Evolutionary conservation across 441 rosid genomes (phyloP).

Genomic region (Populus hybrid): DNA sequence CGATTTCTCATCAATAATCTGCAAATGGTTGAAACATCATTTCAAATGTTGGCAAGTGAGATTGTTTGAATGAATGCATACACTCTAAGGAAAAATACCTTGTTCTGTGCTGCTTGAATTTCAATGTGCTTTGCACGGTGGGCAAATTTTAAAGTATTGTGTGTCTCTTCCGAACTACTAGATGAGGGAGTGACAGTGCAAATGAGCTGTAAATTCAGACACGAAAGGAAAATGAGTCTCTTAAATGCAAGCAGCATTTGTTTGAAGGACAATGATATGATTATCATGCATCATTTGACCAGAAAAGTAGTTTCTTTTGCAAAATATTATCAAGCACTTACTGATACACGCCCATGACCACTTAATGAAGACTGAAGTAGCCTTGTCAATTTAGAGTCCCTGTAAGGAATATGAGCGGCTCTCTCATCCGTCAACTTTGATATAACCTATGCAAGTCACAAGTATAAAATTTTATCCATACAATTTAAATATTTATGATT

Average conservation of each 20-base stretch:
- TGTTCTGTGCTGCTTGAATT: constrained; percentile 90
- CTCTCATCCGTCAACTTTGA: constrained; percentile 95
- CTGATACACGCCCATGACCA: constrained; percentile 99
- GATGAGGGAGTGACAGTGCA: constrained; percentile 99
- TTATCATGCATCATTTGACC: background rate
- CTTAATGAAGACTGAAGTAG: constrained; percentile 97
- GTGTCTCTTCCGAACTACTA: constrained; percentile 96
- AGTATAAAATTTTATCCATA: constrained; percentile 8
- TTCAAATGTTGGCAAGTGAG: constrained; percentile 10
- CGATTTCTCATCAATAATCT: constrained; percentile 99
- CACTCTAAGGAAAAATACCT: constrained; percentile 43
- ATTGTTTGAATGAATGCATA: background rate
- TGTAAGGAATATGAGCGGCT: constrained; percentile 92
- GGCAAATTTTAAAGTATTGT: constrained; percentile 96
- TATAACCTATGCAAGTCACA: constrained; percentile 64
- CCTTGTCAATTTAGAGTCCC: constrained; percentile 98
- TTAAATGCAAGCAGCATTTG: background rate
- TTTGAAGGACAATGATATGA: background rate
- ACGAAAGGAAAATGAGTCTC: constrained; percentile 4
- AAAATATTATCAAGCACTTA: constrained; percentile 52
- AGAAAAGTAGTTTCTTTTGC: background rate
- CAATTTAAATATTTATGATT: background rate
- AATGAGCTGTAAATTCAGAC: constrained; percentile 65
- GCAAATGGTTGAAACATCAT: constrained; percentile 30
- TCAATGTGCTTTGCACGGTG: constrained; percentile 98